phyloP scores from a whole-genome alignment of 805 yeast genomes.

The Lipomyces chichibuensis region DNA sequence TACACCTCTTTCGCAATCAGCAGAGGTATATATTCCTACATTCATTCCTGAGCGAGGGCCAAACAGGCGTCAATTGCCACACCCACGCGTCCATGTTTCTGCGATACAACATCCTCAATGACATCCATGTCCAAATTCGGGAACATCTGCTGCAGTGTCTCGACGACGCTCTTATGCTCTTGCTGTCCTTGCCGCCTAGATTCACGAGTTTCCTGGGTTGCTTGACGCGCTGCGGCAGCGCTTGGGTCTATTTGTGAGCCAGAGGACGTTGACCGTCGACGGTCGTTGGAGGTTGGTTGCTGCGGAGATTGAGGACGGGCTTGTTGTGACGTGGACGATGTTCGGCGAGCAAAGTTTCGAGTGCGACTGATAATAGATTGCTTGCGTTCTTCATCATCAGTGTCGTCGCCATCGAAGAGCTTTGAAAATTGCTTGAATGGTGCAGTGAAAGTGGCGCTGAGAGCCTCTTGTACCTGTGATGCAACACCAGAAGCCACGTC shows the following conservation, averaged over 20 bases:
- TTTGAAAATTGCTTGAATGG: slow-evolving; percentile 50
- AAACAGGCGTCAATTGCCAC: slow-evolving; percentile 70
- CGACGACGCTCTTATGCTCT: slow-evolving; percentile 53
- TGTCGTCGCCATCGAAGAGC: slow-evolving; percentile 44
- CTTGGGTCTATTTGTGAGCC: not conserved
- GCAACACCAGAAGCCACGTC: slow-evolving; percentile 30
- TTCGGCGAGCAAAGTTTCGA: slow-evolving; percentile 13
- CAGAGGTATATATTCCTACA: not conserved
- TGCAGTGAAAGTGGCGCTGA: slow-evolving; percentile 49
- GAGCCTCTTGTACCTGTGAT: slow-evolving; percentile 35
- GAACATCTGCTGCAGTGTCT: slow-evolving; percentile 67
- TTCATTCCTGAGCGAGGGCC: slow-evolving; percentile 18
- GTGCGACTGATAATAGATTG: slow-evolving; percentile 15
- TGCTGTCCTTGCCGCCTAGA: slow-evolving; percentile 47
- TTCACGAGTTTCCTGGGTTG: slow-evolving; percentile 37
- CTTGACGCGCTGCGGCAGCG: slow-evolving; percentile 12
- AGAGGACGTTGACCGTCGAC: not conserved
- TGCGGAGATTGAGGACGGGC: not conserved
- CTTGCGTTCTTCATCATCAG: slow-evolving; percentile 20
- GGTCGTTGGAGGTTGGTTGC: not conserved
- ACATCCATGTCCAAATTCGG: slow-evolving; percentile 71
- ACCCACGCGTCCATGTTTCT: slow-evolving; percentile 69
- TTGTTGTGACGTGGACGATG: slow-evolving; percentile 9
- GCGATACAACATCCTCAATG: slow-evolving; percentile 67
- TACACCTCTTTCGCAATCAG: not conserved